Percentiles rank a stretch among this genome's conserved stretches.
phyloP scores from a whole-genome alignment of 441 rosid species.

The Populus tomentosa region DNA sequence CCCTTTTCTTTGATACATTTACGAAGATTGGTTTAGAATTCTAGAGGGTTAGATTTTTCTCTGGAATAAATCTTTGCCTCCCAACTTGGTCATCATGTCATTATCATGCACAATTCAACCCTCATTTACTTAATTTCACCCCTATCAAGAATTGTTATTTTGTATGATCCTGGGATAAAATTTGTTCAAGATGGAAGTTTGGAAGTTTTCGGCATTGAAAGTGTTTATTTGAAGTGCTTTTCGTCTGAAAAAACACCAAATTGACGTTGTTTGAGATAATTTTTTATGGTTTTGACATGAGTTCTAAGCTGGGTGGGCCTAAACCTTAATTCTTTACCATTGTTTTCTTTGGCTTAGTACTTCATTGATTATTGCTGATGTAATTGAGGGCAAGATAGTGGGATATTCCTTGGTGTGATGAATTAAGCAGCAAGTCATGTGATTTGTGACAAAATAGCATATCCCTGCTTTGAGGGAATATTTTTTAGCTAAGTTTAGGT shows the following conservation, averaged over 20 bases:
- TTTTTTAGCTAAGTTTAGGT: background rate
- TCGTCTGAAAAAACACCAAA: background rate
- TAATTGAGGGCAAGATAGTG: background rate
- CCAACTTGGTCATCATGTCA: constrained; percentile 3
- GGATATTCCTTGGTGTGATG: background rate
- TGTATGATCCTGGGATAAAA: background rate
- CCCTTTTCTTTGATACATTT: constrained; percentile 2
- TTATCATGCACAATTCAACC: background rate
- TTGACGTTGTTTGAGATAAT: background rate
- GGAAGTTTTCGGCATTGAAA: background rate
- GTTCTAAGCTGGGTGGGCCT: background rate
- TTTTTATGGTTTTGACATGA: background rate
- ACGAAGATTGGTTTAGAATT: background rate
- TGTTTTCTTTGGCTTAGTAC: background rate
- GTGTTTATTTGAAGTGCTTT: background rate
- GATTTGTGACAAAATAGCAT: background rate
- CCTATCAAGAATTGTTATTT: background rate
- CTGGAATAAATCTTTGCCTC: background rate
- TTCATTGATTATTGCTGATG: background rate
- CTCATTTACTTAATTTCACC: background rate
- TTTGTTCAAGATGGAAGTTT: too few relatives aligned
- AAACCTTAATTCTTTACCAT: background rate
- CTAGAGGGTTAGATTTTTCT: background rate
- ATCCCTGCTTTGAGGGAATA: background rate
- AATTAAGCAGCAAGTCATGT: background rate